Percentiles rank a stretch among this genome's conserved stretches.
Conservation (phyloP, 2,329 filamentous ascomycete species). For the Phaeosphaeria sp. region DNA sequence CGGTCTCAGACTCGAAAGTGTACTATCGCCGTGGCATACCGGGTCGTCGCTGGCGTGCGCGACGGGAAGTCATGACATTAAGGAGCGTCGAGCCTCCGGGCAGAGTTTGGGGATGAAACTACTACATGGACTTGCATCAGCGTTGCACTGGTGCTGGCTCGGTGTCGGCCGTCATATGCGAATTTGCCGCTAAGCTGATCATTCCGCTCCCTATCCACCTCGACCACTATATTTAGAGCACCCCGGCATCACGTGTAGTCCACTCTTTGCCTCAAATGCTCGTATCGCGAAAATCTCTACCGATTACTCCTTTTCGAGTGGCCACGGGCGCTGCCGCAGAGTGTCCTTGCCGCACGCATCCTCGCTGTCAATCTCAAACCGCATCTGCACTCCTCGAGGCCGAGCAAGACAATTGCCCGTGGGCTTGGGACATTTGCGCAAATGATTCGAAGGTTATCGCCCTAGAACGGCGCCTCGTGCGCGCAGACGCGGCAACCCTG, state of each 20-base stretch:
- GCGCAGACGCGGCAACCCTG: neutral
- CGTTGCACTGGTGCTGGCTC: neutral
- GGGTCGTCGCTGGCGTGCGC: conserved; percentile 1
- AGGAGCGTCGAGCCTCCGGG: conserved; percentile 1
- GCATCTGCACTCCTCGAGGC: conserved; percentile 3
- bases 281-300: conserved; percentile 1
- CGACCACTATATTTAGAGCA: conserved; percentile 4
- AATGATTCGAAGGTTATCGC: conserved; percentile 2
- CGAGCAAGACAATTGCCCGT: neutral
- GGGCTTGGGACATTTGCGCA: neutral
- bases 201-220: neutral
- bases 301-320: neutral
- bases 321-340: neutral
- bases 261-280: neutral
- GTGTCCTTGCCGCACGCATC: neutral
- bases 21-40: conserved; percentile 2
- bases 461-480: neutral
- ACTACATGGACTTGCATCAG: neutral
- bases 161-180: neutral
- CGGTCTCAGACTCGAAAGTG: neutral
- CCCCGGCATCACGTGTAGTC: conserved; percentile 7
- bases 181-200: conserved; percentile 8
- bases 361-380: conserved; percentile 7
- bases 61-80: conserved; percentile 5
- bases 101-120: neutral